Conservation (phyloP, 176 grass and related monocot genomes). For the Triticum urartu region DNA sequence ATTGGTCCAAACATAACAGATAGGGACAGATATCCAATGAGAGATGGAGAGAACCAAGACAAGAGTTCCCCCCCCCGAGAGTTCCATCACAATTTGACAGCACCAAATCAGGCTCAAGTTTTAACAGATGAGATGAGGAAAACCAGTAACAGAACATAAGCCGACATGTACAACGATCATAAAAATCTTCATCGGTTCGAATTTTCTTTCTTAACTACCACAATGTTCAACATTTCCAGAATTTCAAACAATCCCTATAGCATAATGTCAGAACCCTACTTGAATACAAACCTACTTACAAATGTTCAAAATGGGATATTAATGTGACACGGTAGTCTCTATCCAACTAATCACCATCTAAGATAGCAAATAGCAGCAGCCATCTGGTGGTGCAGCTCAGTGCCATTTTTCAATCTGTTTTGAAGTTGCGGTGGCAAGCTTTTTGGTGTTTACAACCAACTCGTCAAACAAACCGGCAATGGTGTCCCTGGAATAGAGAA, state of each 20-base stretch:
- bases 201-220: background rate
- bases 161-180: background rate
- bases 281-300: conserved; percentile 34
- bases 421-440: conserved; percentile 63
- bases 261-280: conserved; percentile 6
- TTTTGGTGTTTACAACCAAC: conserved; percentile 75
- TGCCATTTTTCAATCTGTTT: conserved; percentile 69
- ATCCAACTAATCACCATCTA: conserved; percentile 14
- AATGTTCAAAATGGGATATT: background rate
- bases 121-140: background rate
- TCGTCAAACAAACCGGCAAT: conserved; percentile 59
- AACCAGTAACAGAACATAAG: background rate
- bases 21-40: conserved; percentile 23
- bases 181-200: background rate
- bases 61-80: background rate
- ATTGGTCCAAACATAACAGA: conserved; percentile 39
- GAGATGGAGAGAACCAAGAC: background rate
- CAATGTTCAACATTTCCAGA: background rate
- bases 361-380: background rate
- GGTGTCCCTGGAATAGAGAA: conserved; percentile 56
- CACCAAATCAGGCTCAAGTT: background rate
- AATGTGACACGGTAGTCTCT: background rate
- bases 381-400: conserved; percentile 30
- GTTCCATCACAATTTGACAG: background rate
- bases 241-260: background rate